Evolutionary conservation across 495 filamentous ascomycete genomes (phyloP).

Genomic region (Aspergillus sclerotioniger): DNA sequence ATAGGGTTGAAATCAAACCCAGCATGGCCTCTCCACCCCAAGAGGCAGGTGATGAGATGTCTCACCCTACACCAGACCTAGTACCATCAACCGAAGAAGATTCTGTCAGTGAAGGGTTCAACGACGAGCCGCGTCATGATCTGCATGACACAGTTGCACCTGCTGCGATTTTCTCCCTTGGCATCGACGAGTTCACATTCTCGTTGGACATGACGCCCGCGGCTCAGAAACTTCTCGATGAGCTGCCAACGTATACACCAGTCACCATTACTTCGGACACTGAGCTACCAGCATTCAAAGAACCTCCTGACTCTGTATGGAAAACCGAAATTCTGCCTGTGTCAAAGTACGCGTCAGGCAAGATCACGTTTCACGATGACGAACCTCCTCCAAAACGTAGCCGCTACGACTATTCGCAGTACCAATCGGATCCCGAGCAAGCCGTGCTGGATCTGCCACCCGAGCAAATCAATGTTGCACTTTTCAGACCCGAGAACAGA

Average conservation of each 20-base stretch:
- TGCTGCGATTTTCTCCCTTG: constrained; percentile 77
- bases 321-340: constrained; percentile 75
- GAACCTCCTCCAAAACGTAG: constrained; percentile 72
- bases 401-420: constrained; percentile 69
- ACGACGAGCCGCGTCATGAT: constrained; percentile 46
- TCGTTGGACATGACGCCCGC: constrained; percentile 70
- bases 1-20: constrained; percentile 20
- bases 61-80: constrained; percentile 68
- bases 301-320: constrained; percentile 68
- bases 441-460: constrained; percentile 56
- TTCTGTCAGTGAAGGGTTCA: constrained; percentile 46
- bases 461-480: constrained; percentile 72
- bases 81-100: constrained; percentile 63
- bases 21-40: constrained; percentile 28
- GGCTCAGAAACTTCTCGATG: constrained; percentile 77
- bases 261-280: constrained; percentile 56
- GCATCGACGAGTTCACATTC: constrained; percentile 79
- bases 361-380: constrained; percentile 64
- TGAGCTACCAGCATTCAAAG: constrained; percentile 53
- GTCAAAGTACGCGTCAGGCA: constrained; percentile 81
- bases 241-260: constrained; percentile 76
- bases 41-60: constrained; percentile 35
- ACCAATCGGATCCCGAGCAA: constrained; percentile 61
- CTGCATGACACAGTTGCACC: constrained; percentile 48
- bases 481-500: constrained; percentile 90